These are phyloP conservation scores for Rhodomyrtus psidioides DNA, from an alignment of 441 rosid genomes.

Conservation along the genomic window DNA sequence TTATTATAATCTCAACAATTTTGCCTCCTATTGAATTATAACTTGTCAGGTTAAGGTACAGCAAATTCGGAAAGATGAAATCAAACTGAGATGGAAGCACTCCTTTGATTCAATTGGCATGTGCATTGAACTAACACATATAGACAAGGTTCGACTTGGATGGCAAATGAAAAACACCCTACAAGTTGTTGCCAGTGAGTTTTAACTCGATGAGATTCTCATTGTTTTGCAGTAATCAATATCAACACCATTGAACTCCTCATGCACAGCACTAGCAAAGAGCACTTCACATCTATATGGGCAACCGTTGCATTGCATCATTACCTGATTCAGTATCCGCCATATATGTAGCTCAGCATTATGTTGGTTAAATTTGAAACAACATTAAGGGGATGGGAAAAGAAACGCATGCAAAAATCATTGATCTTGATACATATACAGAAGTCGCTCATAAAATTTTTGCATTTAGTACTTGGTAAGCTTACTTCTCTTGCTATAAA, in stretches of 20 bases:
- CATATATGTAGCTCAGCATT: background rate
- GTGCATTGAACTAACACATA: background rate
- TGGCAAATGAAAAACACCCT: background rate
- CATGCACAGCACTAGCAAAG: background rate
- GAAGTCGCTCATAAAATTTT: no score
- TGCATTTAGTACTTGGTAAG: no score
- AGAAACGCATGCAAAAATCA: background rate
- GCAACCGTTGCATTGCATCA: background rate
- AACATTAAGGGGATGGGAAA: background rate
- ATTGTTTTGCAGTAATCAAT: no score
- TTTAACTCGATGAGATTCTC: background rate
- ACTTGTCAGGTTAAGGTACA: accelerated
- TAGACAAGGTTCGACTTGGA: background rate
- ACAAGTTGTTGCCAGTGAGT: background rate
- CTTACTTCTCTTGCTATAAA: background rate
- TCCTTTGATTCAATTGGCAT: background rate
- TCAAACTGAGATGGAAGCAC: background rate
- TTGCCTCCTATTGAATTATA: no score
- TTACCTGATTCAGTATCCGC: background rate
- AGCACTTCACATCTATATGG: background rate
- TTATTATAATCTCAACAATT: no score
- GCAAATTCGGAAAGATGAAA: background rate
- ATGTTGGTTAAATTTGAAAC: background rate
- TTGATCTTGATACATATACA: no score
- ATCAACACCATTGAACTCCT: background rate